Conservation (phyloP, 129 eudicot species). For the Flaveria trinervia region DNA sequence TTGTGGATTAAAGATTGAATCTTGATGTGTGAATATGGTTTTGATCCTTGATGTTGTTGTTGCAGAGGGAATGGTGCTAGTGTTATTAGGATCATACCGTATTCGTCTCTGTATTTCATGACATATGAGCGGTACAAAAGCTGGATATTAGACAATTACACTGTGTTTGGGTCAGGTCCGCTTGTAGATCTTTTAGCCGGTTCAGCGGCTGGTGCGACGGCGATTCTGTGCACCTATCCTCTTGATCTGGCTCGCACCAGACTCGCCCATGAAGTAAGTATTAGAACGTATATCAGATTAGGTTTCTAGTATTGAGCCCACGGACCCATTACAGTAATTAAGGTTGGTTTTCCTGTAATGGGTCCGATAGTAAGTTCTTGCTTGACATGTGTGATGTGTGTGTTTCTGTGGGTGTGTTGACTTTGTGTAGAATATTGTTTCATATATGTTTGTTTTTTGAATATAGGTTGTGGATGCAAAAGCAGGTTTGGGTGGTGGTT, state of each 20-base stretch:
- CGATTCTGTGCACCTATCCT: conserved; percentile 94
- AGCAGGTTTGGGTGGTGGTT: conserved; percentile 41
- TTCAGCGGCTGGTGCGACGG: conserved; percentile 98
- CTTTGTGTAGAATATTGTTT: neutral
- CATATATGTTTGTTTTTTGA: neutral
- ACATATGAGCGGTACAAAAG: conserved; percentile 87
- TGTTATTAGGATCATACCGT: conserved; percentile 82
- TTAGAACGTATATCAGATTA: neutral
- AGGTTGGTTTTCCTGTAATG: conserved; percentile 82
- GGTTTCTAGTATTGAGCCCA: neutral
- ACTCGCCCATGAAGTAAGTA: conserved; percentile 87
- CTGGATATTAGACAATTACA: conserved; percentile 67
- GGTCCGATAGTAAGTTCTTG: conserved; percentile 68
- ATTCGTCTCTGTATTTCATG: conserved; percentile 94
- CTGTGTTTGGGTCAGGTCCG: conserved; percentile 86
- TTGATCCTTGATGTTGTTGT: neutral
- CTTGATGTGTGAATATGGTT: neutral
- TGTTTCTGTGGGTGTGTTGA: neutral
- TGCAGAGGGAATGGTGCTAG: conserved; percentile 98
- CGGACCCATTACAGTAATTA: too few relatives aligned
- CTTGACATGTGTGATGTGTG: neutral
- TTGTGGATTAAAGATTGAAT: neutral
- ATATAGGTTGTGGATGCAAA: conserved; percentile 61
- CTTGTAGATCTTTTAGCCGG: conserved; percentile 96
- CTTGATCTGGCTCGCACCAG: conserved; percentile 98